Conservation (phyloP, 805 yeast genomes). For the Metschnikowia cerradonensis region DNA sequence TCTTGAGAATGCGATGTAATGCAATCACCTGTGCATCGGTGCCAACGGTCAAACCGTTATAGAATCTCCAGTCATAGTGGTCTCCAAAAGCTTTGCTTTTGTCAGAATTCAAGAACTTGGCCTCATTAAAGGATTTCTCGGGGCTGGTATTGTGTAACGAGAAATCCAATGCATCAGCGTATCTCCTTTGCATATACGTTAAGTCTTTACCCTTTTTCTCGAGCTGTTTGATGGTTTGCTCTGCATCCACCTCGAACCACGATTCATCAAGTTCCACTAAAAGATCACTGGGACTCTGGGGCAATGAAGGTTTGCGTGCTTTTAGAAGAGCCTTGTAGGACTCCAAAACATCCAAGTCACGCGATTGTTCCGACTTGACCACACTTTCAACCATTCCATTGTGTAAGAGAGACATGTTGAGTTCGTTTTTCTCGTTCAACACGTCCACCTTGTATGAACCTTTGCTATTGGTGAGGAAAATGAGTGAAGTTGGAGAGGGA, state of each 20-base stretch:
- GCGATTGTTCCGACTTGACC: conserved; percentile 4
- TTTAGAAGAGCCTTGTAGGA: conserved; percentile 16
- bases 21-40: conserved; percentile 14
- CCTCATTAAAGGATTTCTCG: conserved; percentile 15
- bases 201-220: neutral
- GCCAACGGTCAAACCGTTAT: conserved; percentile 14
- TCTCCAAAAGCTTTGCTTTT: conserved; percentile 5
- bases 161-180: conserved; percentile 17
- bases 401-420: conserved; percentile 19
- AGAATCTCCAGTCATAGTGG: conserved; percentile 24
- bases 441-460: conserved; percentile 24
- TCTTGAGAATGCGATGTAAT: conserved; percentile 18
- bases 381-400: conserved; percentile 21
- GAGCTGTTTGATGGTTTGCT: conserved; percentile 22
- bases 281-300: neutral
- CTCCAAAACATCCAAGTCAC: conserved; percentile 9
- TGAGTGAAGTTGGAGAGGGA: conserved; percentile 27
- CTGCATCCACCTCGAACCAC: conserved; percentile 25
- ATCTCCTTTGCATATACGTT: conserved; percentile 13
- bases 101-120: conserved; percentile 8
- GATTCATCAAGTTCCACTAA: conserved; percentile 17
- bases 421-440: conserved; percentile 13
- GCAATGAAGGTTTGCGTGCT: conserved; percentile 5
- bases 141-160: conserved; percentile 14
- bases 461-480: conserved; percentile 24